Conservation (phyloP, 805 yeast genomes). For the Teunomyces aglyptinius region DNA sequence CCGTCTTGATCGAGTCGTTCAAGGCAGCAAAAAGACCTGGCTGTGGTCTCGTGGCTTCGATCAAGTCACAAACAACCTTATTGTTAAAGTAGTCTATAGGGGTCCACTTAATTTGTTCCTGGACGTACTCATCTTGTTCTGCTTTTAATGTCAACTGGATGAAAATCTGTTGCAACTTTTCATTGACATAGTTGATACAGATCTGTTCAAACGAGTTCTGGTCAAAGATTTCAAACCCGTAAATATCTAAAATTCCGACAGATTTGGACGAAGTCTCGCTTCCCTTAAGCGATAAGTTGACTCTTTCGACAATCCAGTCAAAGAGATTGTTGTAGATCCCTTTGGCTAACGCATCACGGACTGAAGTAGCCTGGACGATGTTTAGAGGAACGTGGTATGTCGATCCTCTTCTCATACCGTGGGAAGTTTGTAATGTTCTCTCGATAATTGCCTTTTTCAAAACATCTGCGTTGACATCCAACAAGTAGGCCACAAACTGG, state of each 20-base stretch:
- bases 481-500: conserved; percentile 86
- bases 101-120: conserved; percentile 95
- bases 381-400: conserved; percentile 93
- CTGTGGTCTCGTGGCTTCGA: conserved; percentile 83
- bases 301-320: conserved; percentile 95
- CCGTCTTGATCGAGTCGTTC: conserved; percentile 96
- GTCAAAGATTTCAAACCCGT: conserved; percentile 94
- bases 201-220: conserved; percentile 93
- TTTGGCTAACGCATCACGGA: conserved; percentile 91
- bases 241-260: conserved; percentile 91
- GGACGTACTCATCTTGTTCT: conserved; percentile 95
- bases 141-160: conserved; percentile 93
- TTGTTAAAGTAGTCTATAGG: conserved; percentile 96
- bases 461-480: conserved; percentile 71
- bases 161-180: conserved; percentile 93
- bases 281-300: conserved; percentile 68
- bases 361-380: conserved; percentile 89
- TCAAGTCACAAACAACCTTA: conserved; percentile 93
- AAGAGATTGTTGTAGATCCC: conserved; percentile 89
- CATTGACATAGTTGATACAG: conserved; percentile 94
- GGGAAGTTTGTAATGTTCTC: conserved; percentile 84
- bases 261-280: conserved; percentile 53
- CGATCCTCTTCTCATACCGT: conserved; percentile 88
- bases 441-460: conserved; percentile 70
- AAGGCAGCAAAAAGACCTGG: conserved; percentile 96